Base-by-base conservation (phyloP, 805 yeast species). In the Starmerella stellata region DNA sequence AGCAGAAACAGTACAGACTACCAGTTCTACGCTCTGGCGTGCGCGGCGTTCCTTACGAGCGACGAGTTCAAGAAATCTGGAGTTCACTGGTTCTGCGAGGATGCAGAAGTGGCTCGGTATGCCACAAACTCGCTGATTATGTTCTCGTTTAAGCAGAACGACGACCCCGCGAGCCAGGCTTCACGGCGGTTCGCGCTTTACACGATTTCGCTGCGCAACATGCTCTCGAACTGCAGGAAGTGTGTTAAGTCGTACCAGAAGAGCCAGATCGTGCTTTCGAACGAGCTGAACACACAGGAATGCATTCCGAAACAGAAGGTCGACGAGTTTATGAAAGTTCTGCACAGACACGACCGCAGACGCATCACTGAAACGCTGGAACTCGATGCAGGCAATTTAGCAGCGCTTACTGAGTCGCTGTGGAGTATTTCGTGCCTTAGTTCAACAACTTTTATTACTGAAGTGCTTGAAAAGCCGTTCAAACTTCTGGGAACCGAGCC, bases 81-180 rank as follows among this genome's bases (percentile, higher is more conserved):
- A 4, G 36, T 19, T 15, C 51, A 48, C 27, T 48, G 51, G 51
- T 48, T 48, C 29, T 47, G 51, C 27, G 34, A 25, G 2, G 36
- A 37, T 21, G 31, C 23, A 7, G 17, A 27, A 13, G 33, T 34
- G 1, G 36, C 36, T 7, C 21, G 28, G 7, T 23, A 7, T 3
- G 45, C 51, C 3, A 23, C 38, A 14, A 35, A 33, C 31, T 47
- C 51, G 15, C 38, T 48, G n/a, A 20, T 39, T 4, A 30, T 47
- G 38, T 43, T 48, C 16, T 38, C 50, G 3, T 47, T 38, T 28
- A 37, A 21, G 9, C 23, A 30, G 2, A 30, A 40, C 5, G 43
- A 41, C 19, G 34, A 38, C 16, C 23, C 28, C 3, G 40, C 30
- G 4, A 39, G 35, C 30, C 34, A 34, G 7, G 42, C 41, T 2